Conservation (phyloP, 2,329 filamentous ascomycete genomes). For the Fusarium sp. region DNA sequence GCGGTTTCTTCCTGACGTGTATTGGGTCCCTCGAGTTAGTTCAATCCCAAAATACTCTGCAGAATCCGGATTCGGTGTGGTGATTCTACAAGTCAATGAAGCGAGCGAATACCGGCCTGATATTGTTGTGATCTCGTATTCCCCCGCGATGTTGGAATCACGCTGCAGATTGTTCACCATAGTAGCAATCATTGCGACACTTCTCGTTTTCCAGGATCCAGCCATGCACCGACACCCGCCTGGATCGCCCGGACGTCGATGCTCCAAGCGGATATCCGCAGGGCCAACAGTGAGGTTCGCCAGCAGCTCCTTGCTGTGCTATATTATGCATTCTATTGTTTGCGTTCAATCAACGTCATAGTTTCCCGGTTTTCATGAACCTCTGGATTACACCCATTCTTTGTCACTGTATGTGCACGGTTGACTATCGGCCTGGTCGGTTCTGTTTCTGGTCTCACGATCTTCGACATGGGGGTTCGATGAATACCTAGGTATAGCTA, state of each 20-base stretch:
- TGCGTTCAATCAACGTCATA: conserved; percentile 20
- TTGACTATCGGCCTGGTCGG: background rate
- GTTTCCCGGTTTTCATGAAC: conserved; percentile 18
- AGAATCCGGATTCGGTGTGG: background rate
- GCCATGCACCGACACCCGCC: conserved; percentile 11
- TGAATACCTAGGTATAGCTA: background rate
- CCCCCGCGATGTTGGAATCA: conserved; percentile 12
- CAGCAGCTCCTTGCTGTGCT: conserved; percentile 13
- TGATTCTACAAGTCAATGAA: background rate
- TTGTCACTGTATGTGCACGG: conserved; percentile 14
- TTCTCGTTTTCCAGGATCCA: background rate
- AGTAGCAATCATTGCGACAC: background rate
- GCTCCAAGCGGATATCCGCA: conserved; percentile 12
- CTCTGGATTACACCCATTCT: conserved; percentile 11
- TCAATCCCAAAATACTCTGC: background rate
- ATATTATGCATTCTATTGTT: background rate
- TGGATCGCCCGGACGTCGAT: conserved; percentile 19
- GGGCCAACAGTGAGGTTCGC: conserved; percentile 9
- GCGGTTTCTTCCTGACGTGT: background rate
- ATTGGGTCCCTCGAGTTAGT: background rate
- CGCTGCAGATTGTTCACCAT: conserved; percentile 12
- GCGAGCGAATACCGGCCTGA: background rate
- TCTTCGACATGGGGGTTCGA: background rate
- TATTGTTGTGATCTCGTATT: conserved; percentile 16
- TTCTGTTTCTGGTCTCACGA: conserved; percentile 2